Base-by-base conservation (phyloP, 208 protist species). In the Trypanosoma platydactyli region DNA sequence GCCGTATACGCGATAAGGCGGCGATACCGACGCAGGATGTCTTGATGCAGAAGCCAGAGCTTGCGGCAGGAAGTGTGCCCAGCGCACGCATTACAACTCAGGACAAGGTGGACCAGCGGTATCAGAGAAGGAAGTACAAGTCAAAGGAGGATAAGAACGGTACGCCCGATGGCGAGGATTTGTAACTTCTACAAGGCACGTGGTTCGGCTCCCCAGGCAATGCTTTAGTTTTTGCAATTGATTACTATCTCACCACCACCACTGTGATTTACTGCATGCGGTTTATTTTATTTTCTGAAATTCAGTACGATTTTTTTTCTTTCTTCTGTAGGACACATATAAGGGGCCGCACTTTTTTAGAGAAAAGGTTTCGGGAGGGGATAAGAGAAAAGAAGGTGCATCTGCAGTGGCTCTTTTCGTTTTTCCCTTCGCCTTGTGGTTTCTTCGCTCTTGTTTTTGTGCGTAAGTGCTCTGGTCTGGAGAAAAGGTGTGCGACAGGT, bases 81-180 rank as follows among this genome's bases (percentile, higher is more conserved):
- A 74, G 70, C 6, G 72, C 58, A 22, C 52, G 64, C 30, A 46
- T 89, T n/a, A 49, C 51, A 22, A 80, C 77, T 11, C 57, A 83
- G 44, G 73, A 91, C 42, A 71, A 79, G 27, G 65, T 92, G 44
- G 76, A 92, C 57, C 74, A 88, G 71, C 46, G 58, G 45, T 91
- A 83, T 70, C 57, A 73, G 18, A 68, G 86, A 25, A 73, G 83
- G 27, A 91, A 88, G 76, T 84, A 84, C 70, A 91, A 94, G 64
- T 48, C 20, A 35, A 68, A 80, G 59, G 83, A 82, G 41, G 67
- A 63, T 24, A 65, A 56, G 48, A 68, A 61, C 52, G 63, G 55
- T 7, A 41, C 56, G 0, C 20, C 52, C 27, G 62, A 50, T 61
- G 81, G 75, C 18, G 88, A 94, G 48, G 82, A 91, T 56, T 56